phyloP scores from a whole-genome alignment of 306 rosid genomes.

The Canavalia ensiformis region DNA sequence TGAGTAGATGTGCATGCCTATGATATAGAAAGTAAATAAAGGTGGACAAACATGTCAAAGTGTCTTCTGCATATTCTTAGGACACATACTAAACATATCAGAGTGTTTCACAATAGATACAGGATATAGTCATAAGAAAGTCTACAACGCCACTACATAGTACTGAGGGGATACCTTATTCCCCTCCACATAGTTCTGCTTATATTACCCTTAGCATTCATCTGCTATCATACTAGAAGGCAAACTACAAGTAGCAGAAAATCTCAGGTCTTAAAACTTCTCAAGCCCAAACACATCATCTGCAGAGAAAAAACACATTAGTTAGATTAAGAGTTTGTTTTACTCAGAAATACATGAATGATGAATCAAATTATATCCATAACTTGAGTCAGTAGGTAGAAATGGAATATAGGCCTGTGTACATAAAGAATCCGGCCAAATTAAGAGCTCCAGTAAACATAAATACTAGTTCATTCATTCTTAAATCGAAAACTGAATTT shows the following conservation, averaged over 20 bases:
- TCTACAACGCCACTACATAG: constrained; percentile 40
- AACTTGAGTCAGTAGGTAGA: background rate
- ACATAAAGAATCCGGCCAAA: background rate
- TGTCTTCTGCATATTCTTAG: constrained; percentile 38
- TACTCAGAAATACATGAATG: background rate
- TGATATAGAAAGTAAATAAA: constrained; percentile 14
- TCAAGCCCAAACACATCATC: constrained; percentile 48
- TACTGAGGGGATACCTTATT: constrained; percentile 43
- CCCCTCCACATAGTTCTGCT: constrained; percentile 45
- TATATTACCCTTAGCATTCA: constrained; percentile 42
- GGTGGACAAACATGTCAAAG: background rate
- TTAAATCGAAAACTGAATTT: background rate
- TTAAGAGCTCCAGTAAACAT: background rate
- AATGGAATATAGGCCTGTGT: background rate
- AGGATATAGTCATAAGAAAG: constrained; percentile 38
- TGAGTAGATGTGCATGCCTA: background rate
- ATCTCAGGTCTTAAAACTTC: constrained; percentile 37
- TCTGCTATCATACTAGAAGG: constrained; percentile 50
- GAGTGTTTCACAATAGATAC: constrained; percentile 44
- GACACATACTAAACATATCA: constrained; percentile 36
- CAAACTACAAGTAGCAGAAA: constrained; percentile 45
- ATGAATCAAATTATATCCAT: background rate
- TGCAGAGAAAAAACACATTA: constrained; percentile 40
- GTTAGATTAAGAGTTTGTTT: constrained; percentile 13
- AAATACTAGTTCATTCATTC: background rate